Evolutionary conservation across 1,284 basidiomycete species (phyloP), one percentile per base, ranked within the genome.

Genomic region (Moniliella sp.): DNA sequence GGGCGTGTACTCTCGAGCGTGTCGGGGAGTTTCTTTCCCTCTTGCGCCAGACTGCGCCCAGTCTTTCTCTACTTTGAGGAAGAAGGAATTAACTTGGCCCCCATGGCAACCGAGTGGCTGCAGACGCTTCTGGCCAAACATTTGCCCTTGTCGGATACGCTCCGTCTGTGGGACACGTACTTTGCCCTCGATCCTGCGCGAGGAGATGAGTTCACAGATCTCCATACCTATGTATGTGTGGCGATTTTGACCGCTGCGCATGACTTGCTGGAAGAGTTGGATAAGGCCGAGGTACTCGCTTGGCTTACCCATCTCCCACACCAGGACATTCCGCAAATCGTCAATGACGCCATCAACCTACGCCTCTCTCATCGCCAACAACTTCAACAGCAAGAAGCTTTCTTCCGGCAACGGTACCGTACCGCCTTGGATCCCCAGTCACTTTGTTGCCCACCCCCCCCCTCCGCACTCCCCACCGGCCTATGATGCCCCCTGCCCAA

Each of bases 51-150:
- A 10, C 36, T 61, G 3, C 59, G 57, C 8, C 57, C 61, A 28
- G 44, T 61, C n/a, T 42, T 52, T 25, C 41, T 45, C 2, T 61
- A 61, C 45, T 61, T 61, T 38, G 59, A 61, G 27, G 56, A 58
- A 32, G 59, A 61, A 28, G 56, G 50, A 27, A 51, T 61, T 4
- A 56, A 61, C 29, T 39, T 59, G 11, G 46, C 50, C 16, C 46
- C 48, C 1, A 42, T 59, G 5, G 54, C 52, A 4, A 52, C 46
- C 8, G 45, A 46, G 30, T 61, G 59, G 59, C 31, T 61, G 11
- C 46, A 57, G 30, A 44, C 50, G 25, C 39, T 61, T 11, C 38
- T 61, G 14, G 50, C 57, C 4, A 45, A 44, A 3, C 55, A 61
- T 31, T 43, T 61, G 43, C 37, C 47, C 15, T 56, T 57, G 2